Evolutionary conservation across 148 eudicot species (phyloP).

Genomic region (Vaccinium darrowii): DNA sequence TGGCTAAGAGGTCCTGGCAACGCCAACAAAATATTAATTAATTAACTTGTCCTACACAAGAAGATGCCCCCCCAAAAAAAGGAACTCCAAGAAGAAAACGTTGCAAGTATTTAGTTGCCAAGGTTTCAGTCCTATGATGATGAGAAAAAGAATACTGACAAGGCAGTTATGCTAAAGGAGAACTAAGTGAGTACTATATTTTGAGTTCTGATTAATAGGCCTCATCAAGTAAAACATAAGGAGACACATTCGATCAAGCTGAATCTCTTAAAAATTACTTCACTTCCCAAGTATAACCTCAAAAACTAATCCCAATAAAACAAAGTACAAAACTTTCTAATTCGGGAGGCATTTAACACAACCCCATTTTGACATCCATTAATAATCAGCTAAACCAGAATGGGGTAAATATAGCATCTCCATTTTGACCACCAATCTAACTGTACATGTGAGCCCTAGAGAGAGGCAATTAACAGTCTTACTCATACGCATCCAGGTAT

Average conservation of each 20-base stretch:
- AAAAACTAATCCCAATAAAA: neutral
- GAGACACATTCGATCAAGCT: neutral
- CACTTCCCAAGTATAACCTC: neutral
- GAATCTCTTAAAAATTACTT: neutral
- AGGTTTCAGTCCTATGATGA: neutral
- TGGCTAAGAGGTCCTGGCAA: constrained; percentile 78
- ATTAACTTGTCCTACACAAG: neutral
- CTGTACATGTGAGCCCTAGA: neutral
- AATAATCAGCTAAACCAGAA: constrained; percentile 4
- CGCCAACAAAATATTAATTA: constrained; percentile 9
- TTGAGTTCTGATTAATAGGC: neutral
- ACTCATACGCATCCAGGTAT: neutral
- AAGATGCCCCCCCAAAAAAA: neutral
- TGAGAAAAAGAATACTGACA: neutral
- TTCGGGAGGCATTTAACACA: neutral
- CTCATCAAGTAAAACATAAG: neutral
- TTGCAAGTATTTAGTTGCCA: neutral
- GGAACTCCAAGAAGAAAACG: neutral
- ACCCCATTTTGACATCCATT: neutral
- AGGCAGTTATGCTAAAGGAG: neutral
- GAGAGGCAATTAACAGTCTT: neutral
- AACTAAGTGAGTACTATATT: neutral
- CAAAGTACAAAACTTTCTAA: neutral
- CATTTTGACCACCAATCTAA: neutral
- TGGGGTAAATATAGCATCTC: neutral